These are phyloP conservation scores for Chaetomium globosum DNA, from an alignment of 2,329 filamentous ascomycete genomes.

Conservation along the genomic window DNA sequence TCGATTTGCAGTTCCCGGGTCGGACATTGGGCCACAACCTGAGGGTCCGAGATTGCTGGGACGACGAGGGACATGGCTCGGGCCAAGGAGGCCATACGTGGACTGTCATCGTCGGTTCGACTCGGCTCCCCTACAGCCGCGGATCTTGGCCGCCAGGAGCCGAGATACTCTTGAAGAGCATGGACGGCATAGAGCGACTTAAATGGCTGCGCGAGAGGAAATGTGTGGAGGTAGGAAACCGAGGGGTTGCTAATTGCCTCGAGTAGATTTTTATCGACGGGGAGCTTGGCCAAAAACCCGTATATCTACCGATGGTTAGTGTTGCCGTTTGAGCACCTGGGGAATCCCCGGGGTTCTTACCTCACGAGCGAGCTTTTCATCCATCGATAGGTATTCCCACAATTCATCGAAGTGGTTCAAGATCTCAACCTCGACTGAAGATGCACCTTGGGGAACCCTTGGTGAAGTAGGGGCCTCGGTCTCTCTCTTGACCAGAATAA, in stretches of 20 bases:
- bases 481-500: constrained; percentile 67
- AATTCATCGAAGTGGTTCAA: constrained; percentile 80
- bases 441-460: constrained; percentile 55
- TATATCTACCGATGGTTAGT: constrained; percentile 57
- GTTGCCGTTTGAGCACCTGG: background rate
- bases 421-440: constrained; percentile 74
- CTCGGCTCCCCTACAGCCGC: constrained; percentile 24
- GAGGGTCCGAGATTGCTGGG: constrained; percentile 61
- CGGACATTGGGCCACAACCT: constrained; percentile 52
- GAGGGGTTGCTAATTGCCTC: constrained; percentile 58
- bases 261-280: constrained; percentile 65
- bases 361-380: constrained; percentile 69
- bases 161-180: constrained; percentile 65
- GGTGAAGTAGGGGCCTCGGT: constrained; percentile 49
- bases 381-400: constrained; percentile 76
- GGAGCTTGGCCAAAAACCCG: constrained; percentile 69
- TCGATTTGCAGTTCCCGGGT: constrained; percentile 51
- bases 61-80: constrained; percentile 59
- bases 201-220: constrained; percentile 69
- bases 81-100: constrained; percentile 44
- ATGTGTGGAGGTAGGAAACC: constrained; percentile 62
- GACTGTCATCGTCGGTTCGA: constrained; percentile 29
- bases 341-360: constrained; percentile 45
- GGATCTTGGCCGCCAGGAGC: constrained; percentile 37
- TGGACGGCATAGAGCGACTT: constrained; percentile 73